phyloP scores from a whole-genome alignment of 257 asterid species.

The Avicennia marina region DNA sequence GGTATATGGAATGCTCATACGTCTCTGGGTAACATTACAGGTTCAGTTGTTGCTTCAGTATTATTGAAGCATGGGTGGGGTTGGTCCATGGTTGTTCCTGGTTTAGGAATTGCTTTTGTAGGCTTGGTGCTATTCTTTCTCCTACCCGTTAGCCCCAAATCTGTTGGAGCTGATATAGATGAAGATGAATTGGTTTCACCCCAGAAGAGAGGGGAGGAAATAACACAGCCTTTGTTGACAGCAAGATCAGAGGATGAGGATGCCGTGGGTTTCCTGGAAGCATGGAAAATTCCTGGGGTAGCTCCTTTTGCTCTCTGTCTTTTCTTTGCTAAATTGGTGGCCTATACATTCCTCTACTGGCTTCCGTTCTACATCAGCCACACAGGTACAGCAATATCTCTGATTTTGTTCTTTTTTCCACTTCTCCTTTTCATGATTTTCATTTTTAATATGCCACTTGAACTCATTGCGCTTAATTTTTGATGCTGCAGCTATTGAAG shows the following conservation, averaged over 20 bases:
- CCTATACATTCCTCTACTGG: slow-evolving; percentile 91
- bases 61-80: slow-evolving; percentile 96
- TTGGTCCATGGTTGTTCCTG: slow-evolving; percentile 88
- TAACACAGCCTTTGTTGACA: slow-evolving; percentile 48
- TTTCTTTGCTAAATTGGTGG: slow-evolving; percentile 88
- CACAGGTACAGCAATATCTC: slow-evolving; percentile 48
- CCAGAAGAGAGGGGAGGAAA: slow-evolving; percentile 49
- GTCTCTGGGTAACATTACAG: slow-evolving; percentile 84
- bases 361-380: slow-evolving; percentile 95
- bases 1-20: slow-evolving; percentile 99
- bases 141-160: slow-evolving; percentile 74
- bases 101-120: slow-evolving; percentile 48
- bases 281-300: slow-evolving; percentile 94
- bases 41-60: slow-evolving; percentile 74
- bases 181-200: slow-evolving; percentile 33
- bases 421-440: not conserved
- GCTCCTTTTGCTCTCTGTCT: slow-evolving; percentile 91
- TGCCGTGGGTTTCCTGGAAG: slow-evolving; percentile 81
- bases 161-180: slow-evolving; percentile 49
- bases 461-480: slow-evolving; percentile 20
- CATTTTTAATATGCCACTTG: not conserved
- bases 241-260: slow-evolving; percentile 26
- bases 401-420: too few species aligned
- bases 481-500: slow-evolving; percentile 64
- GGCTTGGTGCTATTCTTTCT: slow-evolving; percentile 60